Percentiles rank a stretch among this genome's conserved stretches.
Conservation (phyloP, 768 basidiomycete species). For the Podaxis rugospora region DNA sequence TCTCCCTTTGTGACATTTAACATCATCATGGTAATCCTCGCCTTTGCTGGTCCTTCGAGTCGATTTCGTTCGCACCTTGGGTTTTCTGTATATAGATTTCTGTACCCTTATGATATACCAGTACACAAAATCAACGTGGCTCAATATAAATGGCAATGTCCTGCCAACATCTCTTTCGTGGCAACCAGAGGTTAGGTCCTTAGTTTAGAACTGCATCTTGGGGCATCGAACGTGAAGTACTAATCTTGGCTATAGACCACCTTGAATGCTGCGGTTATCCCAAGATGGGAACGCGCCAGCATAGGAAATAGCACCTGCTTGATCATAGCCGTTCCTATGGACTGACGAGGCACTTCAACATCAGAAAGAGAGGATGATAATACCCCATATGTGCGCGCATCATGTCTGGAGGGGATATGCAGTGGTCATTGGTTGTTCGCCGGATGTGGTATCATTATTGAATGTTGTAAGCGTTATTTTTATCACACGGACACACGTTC, state of each 20-base stretch:
- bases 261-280: too few relatives aligned
- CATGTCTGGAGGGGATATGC: background rate
- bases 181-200: background rate
- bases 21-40: background rate
- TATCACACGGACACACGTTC: background rate
- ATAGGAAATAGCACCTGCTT: too few relatives aligned
- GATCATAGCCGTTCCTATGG: background rate
- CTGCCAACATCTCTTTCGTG: background rate
- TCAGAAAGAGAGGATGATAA: background rate
- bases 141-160: background rate
- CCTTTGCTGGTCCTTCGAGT: background rate
- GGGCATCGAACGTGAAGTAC: too few relatives aligned
- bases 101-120: background rate
- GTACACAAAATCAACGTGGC: background rate
- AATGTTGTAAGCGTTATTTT: background rate
- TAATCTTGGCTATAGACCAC: too few relatives aligned
- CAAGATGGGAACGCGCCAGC: too few relatives aligned
- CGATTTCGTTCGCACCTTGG: background rate
- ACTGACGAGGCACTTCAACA: background rate
- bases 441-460: background rate
- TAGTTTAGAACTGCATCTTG: too few relatives aligned
- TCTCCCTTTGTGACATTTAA: background rate
- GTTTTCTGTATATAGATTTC: constrained; percentile 2
- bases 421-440: background rate
- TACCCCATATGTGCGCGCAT: background rate